These are phyloP conservation scores for Hibiscus syriacus DNA, from an alignment of 345 rosid genomes.

Conservation along the genomic window DNA sequence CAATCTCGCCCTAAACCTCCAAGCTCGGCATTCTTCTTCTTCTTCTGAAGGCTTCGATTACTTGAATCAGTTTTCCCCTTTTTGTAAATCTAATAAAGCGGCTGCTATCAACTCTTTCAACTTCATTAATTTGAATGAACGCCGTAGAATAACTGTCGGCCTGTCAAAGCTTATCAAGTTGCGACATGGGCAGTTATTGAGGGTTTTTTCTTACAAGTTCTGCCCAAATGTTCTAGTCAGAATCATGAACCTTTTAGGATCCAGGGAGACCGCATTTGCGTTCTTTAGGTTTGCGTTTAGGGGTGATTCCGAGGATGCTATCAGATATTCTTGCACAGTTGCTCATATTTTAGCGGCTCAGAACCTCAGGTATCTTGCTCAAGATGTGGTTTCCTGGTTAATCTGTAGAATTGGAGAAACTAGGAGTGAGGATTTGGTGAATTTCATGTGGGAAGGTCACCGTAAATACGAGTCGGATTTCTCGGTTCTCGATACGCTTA, in stretches of 20 bases:
- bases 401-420: constrained; percentile 40
- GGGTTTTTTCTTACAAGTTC: constrained; percentile 25
- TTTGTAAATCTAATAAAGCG: constrained; percentile 6
- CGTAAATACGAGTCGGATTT: constrained; percentile 49
- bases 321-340: constrained; percentile 37
- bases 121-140: constrained; percentile 44
- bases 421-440: constrained; percentile 42
- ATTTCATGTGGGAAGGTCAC: constrained; percentile 54
- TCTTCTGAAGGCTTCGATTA: constrained; percentile 15
- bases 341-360: constrained; percentile 46
- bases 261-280: constrained; percentile 46
- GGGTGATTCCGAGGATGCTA: constrained; percentile 30
- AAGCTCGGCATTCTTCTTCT: constrained; percentile 2
- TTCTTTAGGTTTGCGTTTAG: constrained; percentile 51
- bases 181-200: constrained; percentile 21
- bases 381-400: constrained; percentile 53
- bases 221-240: constrained; percentile 39
- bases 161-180: constrained; percentile 41
- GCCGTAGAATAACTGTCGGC: constrained; percentile 41
- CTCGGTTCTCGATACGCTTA: constrained; percentile 50
- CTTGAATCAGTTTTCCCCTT: constrained; percentile 42
- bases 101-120: constrained; percentile 10
- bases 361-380: constrained; percentile 42
- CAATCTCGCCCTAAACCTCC: not conserved
- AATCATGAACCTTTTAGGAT: constrained; percentile 36